Evolutionary conservation across 164 flowering plant species (phyloP).

Genomic region (Annona squamosa): DNA sequence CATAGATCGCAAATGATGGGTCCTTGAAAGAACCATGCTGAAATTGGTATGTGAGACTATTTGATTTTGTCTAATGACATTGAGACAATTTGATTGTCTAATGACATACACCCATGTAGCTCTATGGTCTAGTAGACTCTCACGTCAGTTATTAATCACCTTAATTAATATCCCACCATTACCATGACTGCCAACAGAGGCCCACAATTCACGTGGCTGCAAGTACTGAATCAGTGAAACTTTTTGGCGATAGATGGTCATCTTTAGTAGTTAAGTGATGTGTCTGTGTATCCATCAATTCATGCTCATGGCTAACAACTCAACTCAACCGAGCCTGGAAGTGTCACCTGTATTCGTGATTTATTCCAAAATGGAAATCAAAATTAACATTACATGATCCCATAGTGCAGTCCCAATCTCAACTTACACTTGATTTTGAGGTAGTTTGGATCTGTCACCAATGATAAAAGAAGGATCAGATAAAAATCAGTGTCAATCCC

Average conservation of each 20-base stretch:
- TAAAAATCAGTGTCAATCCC: not conserved
- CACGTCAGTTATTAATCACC: not conserved
- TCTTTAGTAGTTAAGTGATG: not conserved
- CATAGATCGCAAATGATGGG: not conserved
- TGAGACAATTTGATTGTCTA: not conserved
- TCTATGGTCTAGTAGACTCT: not conserved
- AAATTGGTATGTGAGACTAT: not conserved
- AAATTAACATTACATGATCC: not conserved
- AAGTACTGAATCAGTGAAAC: not conserved
- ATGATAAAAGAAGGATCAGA: not conserved
- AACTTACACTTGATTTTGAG: constrained; percentile 40
- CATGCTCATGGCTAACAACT: too few species aligned
- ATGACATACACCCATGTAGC: not conserved
- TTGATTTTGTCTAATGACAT: not conserved
- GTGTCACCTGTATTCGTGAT: not conserved
- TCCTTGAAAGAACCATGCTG: not conserved
- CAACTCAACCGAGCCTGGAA: not conserved
- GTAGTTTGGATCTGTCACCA: constrained; percentile 30
- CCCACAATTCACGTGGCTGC: not conserved
- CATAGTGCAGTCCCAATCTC: not conserved
- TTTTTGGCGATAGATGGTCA: not conserved
- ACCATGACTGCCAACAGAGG: not conserved
- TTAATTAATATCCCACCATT: too few species aligned
- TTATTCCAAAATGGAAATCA: not conserved
- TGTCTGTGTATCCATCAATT: not conserved